Evolutionary conservation across 2,329 filamentous ascomycete species (phyloP), one percentile per base, ranked within the genome.

Genomic region (Sodiomyces alkalinus): DNA sequence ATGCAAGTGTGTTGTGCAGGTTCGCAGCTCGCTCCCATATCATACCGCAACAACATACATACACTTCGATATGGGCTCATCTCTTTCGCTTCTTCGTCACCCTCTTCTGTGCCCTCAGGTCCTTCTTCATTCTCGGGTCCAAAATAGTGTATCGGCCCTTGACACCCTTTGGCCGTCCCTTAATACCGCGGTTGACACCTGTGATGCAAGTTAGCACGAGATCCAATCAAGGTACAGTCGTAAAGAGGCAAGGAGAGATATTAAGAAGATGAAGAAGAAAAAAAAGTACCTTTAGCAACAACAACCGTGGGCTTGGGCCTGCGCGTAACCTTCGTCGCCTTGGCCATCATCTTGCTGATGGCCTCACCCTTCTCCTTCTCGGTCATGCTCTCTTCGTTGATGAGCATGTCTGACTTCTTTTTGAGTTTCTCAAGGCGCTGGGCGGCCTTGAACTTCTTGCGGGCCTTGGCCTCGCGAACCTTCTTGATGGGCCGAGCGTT

Each of bases 401-500:
- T 78, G 28, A 98, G 58, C 43, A 92, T 58, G 21, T 92, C 86
- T n/a, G 75, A 82, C 68, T 98, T 98, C 74, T 92, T 93, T 60
- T 85, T 82, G 38, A 98, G 61, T 60, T 93, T 94, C 67, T 98
- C 90, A 17, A 98, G 58, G 33, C 72, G 69, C 55, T 92, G 81
- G 1, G 83, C 87, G 7, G 86, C 76, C 68, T 92, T 92, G 55
- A 93, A 78, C 62, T 94, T 96, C 74, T 98, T 98, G 34, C 90
- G 70, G 19, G 86, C 87, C 57, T 92, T 86, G 15, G 90, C 90
- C 56, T 98, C 90, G 42, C 81, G 79, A 18, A 98, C 90, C 64
- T 98, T 98, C 68, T 98, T 98, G 70, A 96, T 96, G 1, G 90
- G 90, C 18, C 90, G 74, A 6, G 87, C 90, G 50, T 98, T 96